These are phyloP conservation scores for Xylaria palmicola DNA, from an alignment of 495 filamentous ascomycete species.

Conservation along the genomic window DNA sequence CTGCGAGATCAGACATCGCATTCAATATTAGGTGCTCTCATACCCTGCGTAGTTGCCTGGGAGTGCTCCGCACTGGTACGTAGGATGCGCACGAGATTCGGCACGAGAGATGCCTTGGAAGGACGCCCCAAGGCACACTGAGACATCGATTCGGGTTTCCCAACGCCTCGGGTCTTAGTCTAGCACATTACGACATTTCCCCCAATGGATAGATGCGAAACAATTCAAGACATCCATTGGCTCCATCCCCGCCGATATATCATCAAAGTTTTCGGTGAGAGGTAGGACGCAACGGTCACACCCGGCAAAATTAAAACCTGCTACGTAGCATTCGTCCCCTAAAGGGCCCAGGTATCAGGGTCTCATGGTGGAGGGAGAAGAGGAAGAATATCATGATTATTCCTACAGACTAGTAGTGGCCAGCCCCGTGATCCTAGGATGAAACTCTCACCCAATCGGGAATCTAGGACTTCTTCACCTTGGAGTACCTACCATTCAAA, in stretches of 20 bases:
- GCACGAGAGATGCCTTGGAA: neutral
- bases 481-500: neutral
- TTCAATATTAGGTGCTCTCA: neutral
- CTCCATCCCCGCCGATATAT: neutral
- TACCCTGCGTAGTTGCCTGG: neutral
- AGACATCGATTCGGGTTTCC: neutral
- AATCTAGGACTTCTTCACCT: constrained; percentile 7
- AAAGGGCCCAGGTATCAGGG: too few species aligned
- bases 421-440: neutral
- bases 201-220: neutral
- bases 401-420: neutral
- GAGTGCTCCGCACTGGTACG: too few species aligned
- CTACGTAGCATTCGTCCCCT: neutral
- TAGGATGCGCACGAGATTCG: too few species aligned
- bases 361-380: too few species aligned
- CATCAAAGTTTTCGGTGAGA: neutral
- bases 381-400: constrained; percentile 4
- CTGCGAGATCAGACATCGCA: neutral
- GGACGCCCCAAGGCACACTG: neutral
- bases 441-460: neutral
- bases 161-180: constrained; percentile 1
- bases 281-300: neutral
- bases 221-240: neutral
- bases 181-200: neutral
- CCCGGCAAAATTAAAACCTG: neutral